phyloP scores from a whole-genome alignment of 345 rosid genomes.

The Camelina neglecta region DNA sequence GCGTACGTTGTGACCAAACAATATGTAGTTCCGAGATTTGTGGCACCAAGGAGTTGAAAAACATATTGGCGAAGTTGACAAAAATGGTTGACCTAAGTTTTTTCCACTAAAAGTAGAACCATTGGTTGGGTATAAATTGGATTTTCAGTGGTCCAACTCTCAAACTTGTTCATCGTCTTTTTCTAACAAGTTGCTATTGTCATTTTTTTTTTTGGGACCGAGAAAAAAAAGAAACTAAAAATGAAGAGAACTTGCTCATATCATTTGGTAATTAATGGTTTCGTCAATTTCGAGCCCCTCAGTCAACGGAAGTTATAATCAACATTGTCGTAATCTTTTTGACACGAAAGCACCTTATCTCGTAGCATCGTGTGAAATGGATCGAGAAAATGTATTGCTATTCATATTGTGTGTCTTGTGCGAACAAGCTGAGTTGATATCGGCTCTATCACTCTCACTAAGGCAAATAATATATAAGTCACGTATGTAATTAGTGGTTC shows the following conservation, averaged over 20 bases:
- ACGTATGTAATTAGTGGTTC: background rate
- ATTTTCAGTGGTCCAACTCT: constrained; percentile 34
- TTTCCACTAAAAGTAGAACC: background rate
- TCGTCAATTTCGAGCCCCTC: constrained; percentile 18
- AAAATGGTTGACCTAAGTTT: constrained; percentile 10
- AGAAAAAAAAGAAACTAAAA: background rate
- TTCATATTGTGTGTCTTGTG: background rate
- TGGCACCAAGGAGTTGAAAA: constrained; percentile 20
- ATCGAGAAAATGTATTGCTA: background rate
- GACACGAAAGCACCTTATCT: constrained; percentile 19
- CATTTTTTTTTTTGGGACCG: background rate
- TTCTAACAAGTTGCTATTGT: constrained; percentile 34
- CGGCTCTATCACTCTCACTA: constrained; percentile 5
- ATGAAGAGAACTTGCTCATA: constrained; percentile 9
- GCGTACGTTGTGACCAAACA: background rate
- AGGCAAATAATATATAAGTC: background rate
- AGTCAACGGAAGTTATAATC: constrained; percentile 13
- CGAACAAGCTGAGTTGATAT: background rate
- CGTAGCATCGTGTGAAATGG: constrained; percentile 4
- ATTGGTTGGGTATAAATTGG: constrained; percentile 18
- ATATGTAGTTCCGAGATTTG: constrained; percentile 3
- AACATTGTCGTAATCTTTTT: constrained; percentile 10
- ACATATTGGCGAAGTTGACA: constrained; percentile 3
- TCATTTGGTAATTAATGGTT: background rate
- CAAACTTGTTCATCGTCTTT: constrained; percentile 35